Conservation (phyloP, 305 asterid species). For the Fraxinus sp. region DNA sequence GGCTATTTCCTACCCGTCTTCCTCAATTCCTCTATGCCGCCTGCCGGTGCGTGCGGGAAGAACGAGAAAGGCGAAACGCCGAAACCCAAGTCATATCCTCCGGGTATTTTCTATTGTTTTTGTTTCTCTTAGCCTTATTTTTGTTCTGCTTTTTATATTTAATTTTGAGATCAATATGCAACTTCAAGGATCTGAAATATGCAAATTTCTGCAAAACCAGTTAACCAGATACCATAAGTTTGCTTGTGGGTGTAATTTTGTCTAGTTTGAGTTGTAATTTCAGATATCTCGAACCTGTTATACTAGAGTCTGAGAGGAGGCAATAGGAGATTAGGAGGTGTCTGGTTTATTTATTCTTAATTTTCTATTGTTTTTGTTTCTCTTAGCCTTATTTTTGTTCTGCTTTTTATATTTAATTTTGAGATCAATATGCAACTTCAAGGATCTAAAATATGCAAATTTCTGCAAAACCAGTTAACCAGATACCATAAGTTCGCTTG, state of each 20-base stretch:
- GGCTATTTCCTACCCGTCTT: no score
- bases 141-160: slow-evolving; percentile 20
- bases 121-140: neutral
- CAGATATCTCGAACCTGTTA: neutral
- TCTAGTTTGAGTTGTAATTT: neutral
- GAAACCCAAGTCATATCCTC: slow-evolving; percentile 13
- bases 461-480: neutral
- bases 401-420: slow-evolving; percentile 15
- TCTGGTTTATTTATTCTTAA: neutral
- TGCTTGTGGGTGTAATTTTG: neutral
- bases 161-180: neutral
- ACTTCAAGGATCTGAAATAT: neutral
- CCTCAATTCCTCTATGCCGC: no score
- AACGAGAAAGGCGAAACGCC: no score
- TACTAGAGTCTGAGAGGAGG: neutral
- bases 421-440: neutral
- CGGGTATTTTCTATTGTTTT: slow-evolving; percentile 23
- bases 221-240: neutral
- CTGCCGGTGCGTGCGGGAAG: no score
- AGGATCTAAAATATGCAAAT: neutral
- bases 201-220: neutral
- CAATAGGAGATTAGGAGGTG: neutral
- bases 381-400: neutral
- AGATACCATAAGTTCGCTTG: neutral
- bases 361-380: neutral